These are phyloP conservation scores for Tolypocladium pustulatum DNA, from an alignment of 2,329 filamentous ascomycete genomes.

Conservation along the genomic window DNA sequence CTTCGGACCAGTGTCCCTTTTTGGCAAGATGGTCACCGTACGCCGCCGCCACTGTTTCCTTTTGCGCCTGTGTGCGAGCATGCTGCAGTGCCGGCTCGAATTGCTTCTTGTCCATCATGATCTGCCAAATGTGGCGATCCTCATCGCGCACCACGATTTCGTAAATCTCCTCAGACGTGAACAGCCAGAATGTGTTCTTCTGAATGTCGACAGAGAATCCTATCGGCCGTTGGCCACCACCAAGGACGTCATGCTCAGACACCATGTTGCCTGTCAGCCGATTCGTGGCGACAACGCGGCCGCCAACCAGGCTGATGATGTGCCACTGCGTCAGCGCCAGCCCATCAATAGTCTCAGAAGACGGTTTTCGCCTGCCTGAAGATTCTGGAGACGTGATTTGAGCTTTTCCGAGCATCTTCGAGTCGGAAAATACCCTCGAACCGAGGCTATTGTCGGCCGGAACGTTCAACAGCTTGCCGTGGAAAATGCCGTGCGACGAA, in stretches of 20 bases:
- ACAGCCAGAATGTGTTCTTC: slow-evolving; percentile 96
- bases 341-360: slow-evolving; percentile 64
- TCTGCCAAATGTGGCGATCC: slow-evolving; percentile 86
- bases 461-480: slow-evolving; percentile 64
- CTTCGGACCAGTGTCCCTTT: slow-evolving; percentile 75
- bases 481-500: slow-evolving; percentile 73
- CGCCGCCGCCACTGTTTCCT: slow-evolving; percentile 81
- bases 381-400: slow-evolving; percentile 62
- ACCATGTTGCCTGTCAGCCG: slow-evolving; percentile 76
- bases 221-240: slow-evolving; percentile 68
- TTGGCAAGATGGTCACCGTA: slow-evolving; percentile 81
- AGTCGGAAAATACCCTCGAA: slow-evolving; percentile 64
- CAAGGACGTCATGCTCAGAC: slow-evolving; percentile 79
- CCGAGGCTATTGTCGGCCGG: slow-evolving; percentile 54
- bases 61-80: slow-evolving; percentile 69
- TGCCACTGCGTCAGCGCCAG: slow-evolving; percentile 92
- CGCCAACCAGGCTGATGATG: slow-evolving; percentile 72
- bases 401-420: slow-evolving; percentile 65
- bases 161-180: slow-evolving; percentile 83
- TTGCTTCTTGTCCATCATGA: slow-evolving; percentile 76
- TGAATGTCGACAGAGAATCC: slow-evolving; percentile 81
- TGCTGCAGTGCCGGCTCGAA: slow-evolving; percentile 84
- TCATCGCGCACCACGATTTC: slow-evolving; percentile 89
- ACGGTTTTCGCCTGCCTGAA: slow-evolving; percentile 51
- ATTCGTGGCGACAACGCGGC: slow-evolving; percentile 75